Base-by-base conservation (phyloP, 495 filamentous ascomycete species). In the Podospora pseudopauciseta region DNA sequence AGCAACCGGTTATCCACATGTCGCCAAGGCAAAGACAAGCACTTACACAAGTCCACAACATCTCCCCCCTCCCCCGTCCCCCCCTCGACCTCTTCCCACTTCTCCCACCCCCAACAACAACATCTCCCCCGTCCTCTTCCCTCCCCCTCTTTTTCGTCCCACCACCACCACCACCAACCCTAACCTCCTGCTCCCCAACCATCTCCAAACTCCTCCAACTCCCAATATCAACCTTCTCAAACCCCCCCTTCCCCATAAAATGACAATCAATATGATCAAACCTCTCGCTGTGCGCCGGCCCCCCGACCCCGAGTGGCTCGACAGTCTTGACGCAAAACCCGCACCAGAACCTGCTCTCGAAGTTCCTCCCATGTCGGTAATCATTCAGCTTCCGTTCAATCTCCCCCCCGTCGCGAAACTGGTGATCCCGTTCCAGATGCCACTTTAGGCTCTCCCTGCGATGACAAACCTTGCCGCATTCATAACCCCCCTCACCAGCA, bases 181-280 rank as follows among this genome's bases (percentile, higher is more conserved):
- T 6, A 9, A 49, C 9, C 39, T 49, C 39, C 39, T 49, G 39
- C 7, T 49, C 39, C 39, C 9, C 15, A 6, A 49, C 39, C 39
- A 49, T 19, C 4, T 78, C 76, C 15, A 81, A 65, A 23, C 72
- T 67, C 71, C 77, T 76, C 81, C 80, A 83, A 44, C 79, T 72
- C 23, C 32, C 59, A 13, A 80, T 82, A 13, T 76, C 69, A 34
- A 64, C 77, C 70, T 74, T 73, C 1, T 11, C 59, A 9, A 68
- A n/a, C 15, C 65, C 70, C 20, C 74, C 71, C 30, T 77, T 76
- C 15, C 84, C 84, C 53, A 77, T 80, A 62, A 91, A 94, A 74
- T 97, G 94, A 64, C 88, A 81, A 68, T 93, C 93, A 60, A 97
- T 94, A 77, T 98, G 94, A 74, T 95, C 87, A 74, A 93, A 94